Percentiles rank a stretch among this genome's conserved stretches.
Conservation (phyloP, 441 rosid genomes). For the Erodium chrysanthum region DNA sequence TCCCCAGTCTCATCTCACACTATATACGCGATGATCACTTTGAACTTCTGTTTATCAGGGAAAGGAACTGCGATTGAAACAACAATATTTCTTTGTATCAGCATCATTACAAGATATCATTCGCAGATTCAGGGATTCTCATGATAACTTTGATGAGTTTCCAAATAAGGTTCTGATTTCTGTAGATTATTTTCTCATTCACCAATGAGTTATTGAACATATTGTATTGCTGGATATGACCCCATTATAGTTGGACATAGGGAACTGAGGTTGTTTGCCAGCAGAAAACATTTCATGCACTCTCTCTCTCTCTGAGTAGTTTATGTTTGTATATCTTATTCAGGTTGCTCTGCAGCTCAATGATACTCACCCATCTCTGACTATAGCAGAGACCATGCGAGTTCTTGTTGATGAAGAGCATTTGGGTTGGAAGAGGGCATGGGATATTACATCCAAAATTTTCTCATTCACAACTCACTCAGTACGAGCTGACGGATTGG, state of each 20-base stretch:
- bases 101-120: slow-evolving; percentile 52
- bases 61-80: slow-evolving; percentile 47
- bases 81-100: slow-evolving; percentile 45
- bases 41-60: slow-evolving; percentile 32
- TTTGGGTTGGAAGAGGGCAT: slow-evolving; percentile 35
- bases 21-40: neutral
- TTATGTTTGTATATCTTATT: slow-evolving; percentile 14
- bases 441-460: slow-evolving; percentile 34
- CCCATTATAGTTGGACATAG: neutral
- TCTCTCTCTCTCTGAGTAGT: slow-evolving; percentile 6
- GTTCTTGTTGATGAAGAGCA: slow-evolving; percentile 42
- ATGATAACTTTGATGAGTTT: slow-evolving; percentile 34
- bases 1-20: neutral
- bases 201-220: neutral
- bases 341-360: slow-evolving; percentile 50
- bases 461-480: slow-evolving; percentile 49
- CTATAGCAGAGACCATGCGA: slow-evolving; percentile 44
- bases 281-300: neutral
- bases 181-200: neutral
- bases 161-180: slow-evolving; percentile 36
- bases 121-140: slow-evolving; percentile 42
- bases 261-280: neutral
- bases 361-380: slow-evolving; percentile 53
- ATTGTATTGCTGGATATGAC: neutral
- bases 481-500: slow-evolving; percentile 37